These are phyloP conservation scores for Trichoderma sp. DNA, from an alignment of 2,329 filamentous ascomycete genomes.

Conservation along the genomic window DNA sequence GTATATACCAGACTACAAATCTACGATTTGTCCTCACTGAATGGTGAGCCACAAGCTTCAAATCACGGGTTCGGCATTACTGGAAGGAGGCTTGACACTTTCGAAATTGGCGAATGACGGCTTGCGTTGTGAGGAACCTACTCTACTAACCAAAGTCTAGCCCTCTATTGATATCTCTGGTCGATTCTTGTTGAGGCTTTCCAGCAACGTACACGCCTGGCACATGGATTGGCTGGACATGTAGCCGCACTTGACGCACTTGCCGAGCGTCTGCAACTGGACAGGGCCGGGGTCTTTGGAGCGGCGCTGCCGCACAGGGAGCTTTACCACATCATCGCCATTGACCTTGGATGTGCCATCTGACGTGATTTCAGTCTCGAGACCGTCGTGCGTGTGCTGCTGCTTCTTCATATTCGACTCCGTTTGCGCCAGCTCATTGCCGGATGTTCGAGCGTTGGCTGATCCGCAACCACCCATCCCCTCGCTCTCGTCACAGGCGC, in stretches of 20 bases:
- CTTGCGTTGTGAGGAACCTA: not conserved
- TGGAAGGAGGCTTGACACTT: not conserved
- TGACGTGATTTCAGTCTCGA: slow-evolving; percentile 42
- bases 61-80: slow-evolving; percentile 31
- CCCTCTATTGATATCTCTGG: slow-evolving; percentile 58
- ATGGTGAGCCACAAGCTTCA: slow-evolving; percentile 21
- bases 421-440: slow-evolving; percentile 80
- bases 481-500: slow-evolving; percentile 44
- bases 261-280: slow-evolving; percentile 74
- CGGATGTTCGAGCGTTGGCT: slow-evolving; percentile 63
- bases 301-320: slow-evolving; percentile 40
- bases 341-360: slow-evolving; percentile 32
- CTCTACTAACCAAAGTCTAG: slow-evolving; percentile 26
- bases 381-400: slow-evolving; percentile 29
- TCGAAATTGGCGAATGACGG: not conserved
- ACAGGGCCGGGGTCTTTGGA: slow-evolving; percentile 38
- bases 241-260: slow-evolving; percentile 87
- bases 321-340: slow-evolving; percentile 39
- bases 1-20: slow-evolving; percentile 21
- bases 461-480: slow-evolving; percentile 70
- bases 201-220: slow-evolving; percentile 88
- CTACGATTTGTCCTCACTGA: not conserved
- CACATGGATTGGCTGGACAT: slow-evolving; percentile 93
- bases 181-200: slow-evolving; percentile 83
- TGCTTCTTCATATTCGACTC: slow-evolving; percentile 55